A percentile compares a stretch with the other conserved stretches of the same genome.
Evolutionary conservation across 2,329 filamentous ascomycete genomes (phyloP).

Genomic region (Cercospora sesami): DNA sequence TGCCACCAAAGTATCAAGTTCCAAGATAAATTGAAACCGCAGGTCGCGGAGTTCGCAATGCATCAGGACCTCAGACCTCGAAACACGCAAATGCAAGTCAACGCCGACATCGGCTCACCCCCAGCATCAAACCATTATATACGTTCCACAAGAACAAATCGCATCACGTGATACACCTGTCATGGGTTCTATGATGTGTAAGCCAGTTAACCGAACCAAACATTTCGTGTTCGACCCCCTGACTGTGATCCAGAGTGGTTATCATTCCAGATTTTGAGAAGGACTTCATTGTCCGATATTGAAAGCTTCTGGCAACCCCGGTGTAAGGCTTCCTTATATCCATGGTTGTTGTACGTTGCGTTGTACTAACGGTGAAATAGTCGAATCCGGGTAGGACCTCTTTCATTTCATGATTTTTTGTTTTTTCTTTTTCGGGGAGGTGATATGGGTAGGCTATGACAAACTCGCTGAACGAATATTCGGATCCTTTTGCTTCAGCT

Average conservation of each 20-base stretch:
- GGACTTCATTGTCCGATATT: not conserved
- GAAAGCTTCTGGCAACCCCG: constrained; percentile 8
- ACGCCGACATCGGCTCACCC: not conserved
- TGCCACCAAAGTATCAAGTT: no score
- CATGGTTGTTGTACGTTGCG: no score
- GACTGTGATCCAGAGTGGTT: constrained; percentile 2
- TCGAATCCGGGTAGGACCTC: constrained; percentile 1
- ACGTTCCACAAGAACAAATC: not conserved
- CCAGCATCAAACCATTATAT: not conserved
- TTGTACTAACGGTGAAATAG: not conserved
- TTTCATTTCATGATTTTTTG: not conserved
- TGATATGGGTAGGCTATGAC: no score
- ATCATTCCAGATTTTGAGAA: constrained; percentile 12
- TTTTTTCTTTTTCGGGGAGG: not conserved
- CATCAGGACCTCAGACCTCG: no score
- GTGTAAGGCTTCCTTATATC: not conserved
- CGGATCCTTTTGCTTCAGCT: no score
- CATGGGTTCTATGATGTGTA: constrained; percentile 10
- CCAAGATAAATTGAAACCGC: no score
- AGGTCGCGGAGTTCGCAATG: no score
- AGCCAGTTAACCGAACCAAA: not conserved
- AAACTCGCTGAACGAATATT: no score
- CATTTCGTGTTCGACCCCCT: not conserved
- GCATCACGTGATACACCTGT: not conserved
- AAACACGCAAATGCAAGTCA: no score